Percentiles rank a stretch among this genome's conserved stretches.
phyloP scores from a whole-genome alignment of 1,284 basidiomycete species.

The Porogramme epimiltina region DNA sequence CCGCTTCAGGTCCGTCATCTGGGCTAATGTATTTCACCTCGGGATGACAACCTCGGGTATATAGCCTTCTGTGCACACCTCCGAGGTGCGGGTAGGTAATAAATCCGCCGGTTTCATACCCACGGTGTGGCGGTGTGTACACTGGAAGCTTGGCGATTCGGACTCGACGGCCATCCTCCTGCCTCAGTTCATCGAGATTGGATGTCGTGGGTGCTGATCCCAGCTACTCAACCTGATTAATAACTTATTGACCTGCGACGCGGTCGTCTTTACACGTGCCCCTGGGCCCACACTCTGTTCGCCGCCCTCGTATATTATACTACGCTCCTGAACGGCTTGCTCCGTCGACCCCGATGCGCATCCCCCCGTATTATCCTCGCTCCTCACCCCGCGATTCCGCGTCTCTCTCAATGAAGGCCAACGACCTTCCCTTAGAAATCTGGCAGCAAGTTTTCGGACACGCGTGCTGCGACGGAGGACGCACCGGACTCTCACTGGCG shows the following conservation, averaged over 20 bases:
- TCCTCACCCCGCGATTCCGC: neutral
- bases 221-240: constrained; percentile 4
- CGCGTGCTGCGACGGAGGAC: constrained; percentile 19
- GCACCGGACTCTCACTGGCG: constrained; percentile 14
- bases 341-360: too few species aligned
- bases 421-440: constrained; percentile 14
- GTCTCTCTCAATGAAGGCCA: neutral
- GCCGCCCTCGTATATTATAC: too few species aligned
- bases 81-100: neutral
- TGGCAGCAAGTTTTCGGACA: constrained; percentile 17
- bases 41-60: too few species aligned
- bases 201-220: constrained; percentile 1
- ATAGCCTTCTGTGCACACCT: too few species aligned
- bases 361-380: too few species aligned
- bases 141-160: constrained; percentile 10
- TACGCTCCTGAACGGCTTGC: too few species aligned
- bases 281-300: too few species aligned
- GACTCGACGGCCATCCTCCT: constrained; percentile 10
- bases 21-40: too few species aligned
- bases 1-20: too few species aligned
- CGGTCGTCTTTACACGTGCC: too few species aligned
- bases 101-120: neutral
- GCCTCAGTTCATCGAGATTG: neutral
- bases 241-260: neutral
- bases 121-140: constrained; percentile 3